Percentiles rank a stretch among this genome's conserved stretches.
Evolutionary conservation across 176 grass and related monocot genomes (phyloP).

Genomic region (Coix lacrymajobi): DNA sequence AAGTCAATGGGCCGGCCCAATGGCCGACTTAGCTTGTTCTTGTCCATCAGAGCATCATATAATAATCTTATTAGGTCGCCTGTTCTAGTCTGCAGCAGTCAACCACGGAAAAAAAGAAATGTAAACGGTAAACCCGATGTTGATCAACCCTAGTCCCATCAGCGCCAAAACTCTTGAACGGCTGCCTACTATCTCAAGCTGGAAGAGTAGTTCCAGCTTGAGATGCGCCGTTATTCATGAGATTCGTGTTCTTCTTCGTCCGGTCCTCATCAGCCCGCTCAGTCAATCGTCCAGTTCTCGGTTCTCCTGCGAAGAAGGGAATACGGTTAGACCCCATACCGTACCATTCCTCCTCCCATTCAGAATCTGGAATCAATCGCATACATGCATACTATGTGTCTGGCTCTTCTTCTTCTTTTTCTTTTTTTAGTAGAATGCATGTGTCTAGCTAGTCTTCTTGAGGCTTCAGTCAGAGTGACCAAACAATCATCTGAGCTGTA

Average conservation of each 20-base stretch:
- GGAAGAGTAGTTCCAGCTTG: too few species aligned
- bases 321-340: background rate
- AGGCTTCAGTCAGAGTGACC: background rate
- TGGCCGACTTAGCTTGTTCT: background rate
- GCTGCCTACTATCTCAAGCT: background rate
- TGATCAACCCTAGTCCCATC: background rate
- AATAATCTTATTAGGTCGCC: too few species aligned
- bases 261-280: background rate
- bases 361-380: background rate
- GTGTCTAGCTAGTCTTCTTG: background rate
- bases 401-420: too few species aligned
- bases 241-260: background rate
- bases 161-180: background rate
- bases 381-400: too few species aligned
- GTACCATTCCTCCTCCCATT: background rate
- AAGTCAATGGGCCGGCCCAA: background rate
- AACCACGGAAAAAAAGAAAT: too few species aligned
- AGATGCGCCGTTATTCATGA: background rate
- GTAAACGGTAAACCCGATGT: background rate
- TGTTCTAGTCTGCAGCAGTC: background rate
- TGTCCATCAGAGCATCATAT: background rate
- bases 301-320: background rate
- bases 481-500: background rate
- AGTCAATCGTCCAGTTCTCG: constrained; percentile 3
- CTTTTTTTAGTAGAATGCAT: too few species aligned